Conservation (phyloP, 306 rosid genomes). For the Phaseolus lunatus region DNA sequence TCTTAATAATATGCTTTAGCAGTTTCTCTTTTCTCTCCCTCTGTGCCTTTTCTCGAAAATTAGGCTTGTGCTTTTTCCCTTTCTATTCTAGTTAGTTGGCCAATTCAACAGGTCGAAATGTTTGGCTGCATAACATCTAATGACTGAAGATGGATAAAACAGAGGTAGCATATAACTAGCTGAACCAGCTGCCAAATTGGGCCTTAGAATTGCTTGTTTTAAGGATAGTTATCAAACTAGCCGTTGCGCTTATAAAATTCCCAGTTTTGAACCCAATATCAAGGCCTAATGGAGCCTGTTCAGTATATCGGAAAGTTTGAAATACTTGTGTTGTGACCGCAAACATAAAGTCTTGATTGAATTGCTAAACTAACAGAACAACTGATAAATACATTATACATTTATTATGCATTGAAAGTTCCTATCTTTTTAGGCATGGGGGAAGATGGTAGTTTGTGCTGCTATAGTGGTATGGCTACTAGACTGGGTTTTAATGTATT, state of each 20-base stretch:
- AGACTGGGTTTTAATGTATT: not conserved
- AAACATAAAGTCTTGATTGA: constrained; percentile 4
- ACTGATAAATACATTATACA: not conserved
- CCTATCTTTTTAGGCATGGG: constrained; percentile 3
- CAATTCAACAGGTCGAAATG: constrained; percentile 22
- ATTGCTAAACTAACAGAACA: not conserved
- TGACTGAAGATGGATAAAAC: constrained; percentile 29
- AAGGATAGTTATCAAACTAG: not conserved
- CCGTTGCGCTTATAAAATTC: not conserved
- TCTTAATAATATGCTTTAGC: no score
- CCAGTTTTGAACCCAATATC: constrained; percentile 1
- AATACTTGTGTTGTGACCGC: not conserved
- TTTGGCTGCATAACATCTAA: constrained; percentile 10
- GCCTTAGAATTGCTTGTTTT: constrained; percentile 4
- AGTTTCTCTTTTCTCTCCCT: no score
- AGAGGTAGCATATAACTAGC: constrained; percentile 17
- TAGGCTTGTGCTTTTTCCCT: constrained; percentile 15
- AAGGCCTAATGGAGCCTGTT: constrained; percentile 1
- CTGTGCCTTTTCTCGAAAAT: constrained; percentile 1
- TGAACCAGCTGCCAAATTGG: not conserved
- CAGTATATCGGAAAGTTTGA: constrained; percentile 6
- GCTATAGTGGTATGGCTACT: not conserved
- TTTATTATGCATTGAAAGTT: constrained; percentile 26
- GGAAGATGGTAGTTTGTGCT: not conserved
- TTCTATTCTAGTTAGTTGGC: constrained; percentile 14